Percentiles rank a stretch among this genome's conserved stretches.
phyloP scores from a whole-genome alignment of 139 green algal species.

The Chlorella vulgaris region DNA sequence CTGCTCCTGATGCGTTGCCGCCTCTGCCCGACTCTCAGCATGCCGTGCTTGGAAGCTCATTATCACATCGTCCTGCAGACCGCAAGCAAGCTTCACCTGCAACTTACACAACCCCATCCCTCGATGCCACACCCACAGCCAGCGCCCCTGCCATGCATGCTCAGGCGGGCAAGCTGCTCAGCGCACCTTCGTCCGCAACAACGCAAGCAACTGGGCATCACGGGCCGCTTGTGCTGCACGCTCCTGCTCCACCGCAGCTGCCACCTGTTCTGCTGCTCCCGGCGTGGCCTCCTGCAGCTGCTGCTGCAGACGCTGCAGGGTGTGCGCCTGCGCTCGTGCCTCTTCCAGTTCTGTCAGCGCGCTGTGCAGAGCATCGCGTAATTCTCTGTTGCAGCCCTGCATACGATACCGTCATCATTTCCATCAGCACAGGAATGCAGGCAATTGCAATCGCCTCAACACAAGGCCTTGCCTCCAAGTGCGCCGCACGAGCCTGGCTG shows the following conservation, averaged over 20 bases:
- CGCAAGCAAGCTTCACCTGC: too few relatives aligned
- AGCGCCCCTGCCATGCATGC: neutral
- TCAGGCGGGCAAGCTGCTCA: neutral
- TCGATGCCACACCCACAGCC: neutral
- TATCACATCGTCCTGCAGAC: constrained; percentile 42
- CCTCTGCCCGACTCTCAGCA: constrained; percentile 35
- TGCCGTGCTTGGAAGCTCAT: constrained; percentile 39
- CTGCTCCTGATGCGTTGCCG: neutral
- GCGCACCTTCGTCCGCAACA: constrained; percentile 49
- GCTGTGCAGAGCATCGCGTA: constrained; percentile 38
- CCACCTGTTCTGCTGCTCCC: constrained; percentile 19
- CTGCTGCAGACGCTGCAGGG: constrained; percentile 26
- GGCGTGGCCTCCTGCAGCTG: constrained; percentile 23
- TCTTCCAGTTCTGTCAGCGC: constrained; percentile 26
- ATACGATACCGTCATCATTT: too few relatives aligned
- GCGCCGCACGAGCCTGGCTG: too few relatives aligned
- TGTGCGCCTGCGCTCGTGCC: constrained; percentile 13
- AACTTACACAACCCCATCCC: too few relatives aligned
- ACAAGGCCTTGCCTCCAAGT: too few relatives aligned
- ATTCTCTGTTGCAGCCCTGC: constrained; percentile 44
- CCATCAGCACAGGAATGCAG: too few relatives aligned
- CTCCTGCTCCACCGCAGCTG: constrained; percentile 45
- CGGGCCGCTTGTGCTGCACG: constrained; percentile 44
- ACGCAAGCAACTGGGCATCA: constrained; percentile 46
- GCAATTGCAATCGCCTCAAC: too few relatives aligned